These are phyloP conservation scores for Phytopythium chamaehyphon DNA, from an alignment of 352 stramenopile species.

Conservation along the genomic window DNA sequence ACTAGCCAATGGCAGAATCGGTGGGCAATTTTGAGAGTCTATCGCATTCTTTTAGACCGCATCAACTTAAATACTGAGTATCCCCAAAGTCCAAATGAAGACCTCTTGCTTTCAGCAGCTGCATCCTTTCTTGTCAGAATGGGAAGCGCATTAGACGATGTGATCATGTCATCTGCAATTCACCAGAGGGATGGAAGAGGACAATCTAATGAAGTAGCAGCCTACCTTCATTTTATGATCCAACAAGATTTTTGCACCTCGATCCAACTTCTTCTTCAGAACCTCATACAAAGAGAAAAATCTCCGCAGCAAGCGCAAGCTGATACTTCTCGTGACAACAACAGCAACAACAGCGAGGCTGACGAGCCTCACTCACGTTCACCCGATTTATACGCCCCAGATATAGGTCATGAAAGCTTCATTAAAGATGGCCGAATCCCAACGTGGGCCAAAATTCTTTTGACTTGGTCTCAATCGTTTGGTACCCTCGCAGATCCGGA, in stretches of 20 bases:
- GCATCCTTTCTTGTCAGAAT: slow-evolving; percentile 26
- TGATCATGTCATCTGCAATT: neutral
- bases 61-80: too few species aligned
- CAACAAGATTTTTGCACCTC: slow-evolving; percentile 59
- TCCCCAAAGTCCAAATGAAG: too few species aligned
- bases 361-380: too few species aligned
- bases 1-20: slow-evolving; percentile 36
- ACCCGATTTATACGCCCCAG: too few species aligned
- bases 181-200: slow-evolving; percentile 11
- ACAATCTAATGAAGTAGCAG: slow-evolving; percentile 6
- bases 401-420: neutral
- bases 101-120: slow-evolving; percentile 12
- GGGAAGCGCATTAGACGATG: slow-evolving; percentile 13
- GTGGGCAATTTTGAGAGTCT: slow-evolving; percentile 55
- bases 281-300: neutral
- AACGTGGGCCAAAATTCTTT: slow-evolving; percentile 15
- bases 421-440: neutral
- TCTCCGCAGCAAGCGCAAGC: too few species aligned
- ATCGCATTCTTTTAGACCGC: slow-evolving; percentile 45
- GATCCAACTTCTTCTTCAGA: slow-evolving; percentile 1
- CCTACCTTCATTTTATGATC: slow-evolving; percentile 47
- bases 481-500: slow-evolving; percentile 22
- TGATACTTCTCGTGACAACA: too few species aligned
- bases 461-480: slow-evolving; percentile 44
- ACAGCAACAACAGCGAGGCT: too few species aligned